Conservation (phyloP, 2,329 filamentous ascomycete species). For the Phyllosticta citriasiana region DNA sequence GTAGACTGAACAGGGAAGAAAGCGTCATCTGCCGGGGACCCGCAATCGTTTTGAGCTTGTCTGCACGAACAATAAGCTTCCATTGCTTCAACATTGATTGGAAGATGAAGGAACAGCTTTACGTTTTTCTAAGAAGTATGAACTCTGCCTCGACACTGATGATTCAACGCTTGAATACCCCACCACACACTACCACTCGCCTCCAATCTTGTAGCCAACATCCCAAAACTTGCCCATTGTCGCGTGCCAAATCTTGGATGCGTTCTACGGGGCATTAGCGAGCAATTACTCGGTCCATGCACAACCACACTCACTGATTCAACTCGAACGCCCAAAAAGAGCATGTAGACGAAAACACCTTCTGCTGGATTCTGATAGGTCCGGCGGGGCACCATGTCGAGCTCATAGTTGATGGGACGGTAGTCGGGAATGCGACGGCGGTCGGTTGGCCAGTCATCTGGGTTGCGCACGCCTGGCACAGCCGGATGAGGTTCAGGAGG, state of each 20-base stretch:
- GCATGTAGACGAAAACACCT: slow-evolving; percentile 37
- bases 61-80: background rate
- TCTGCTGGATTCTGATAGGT: slow-evolving; percentile 37
- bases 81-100: background rate
- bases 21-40: too few relatives aligned
- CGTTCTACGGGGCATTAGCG: slow-evolving; percentile 4
- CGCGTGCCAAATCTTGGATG: slow-evolving; percentile 16
- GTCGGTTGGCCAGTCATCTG: slow-evolving; percentile 37
- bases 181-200: slow-evolving; percentile 35
- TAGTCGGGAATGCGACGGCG: slow-evolving; percentile 40
- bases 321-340: slow-evolving; percentile 40
- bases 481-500: slow-evolving; percentile 22
- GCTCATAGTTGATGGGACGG: slow-evolving; percentile 35
- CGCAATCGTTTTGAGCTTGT: background rate
- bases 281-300: background rate
- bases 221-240: slow-evolving; percentile 39
- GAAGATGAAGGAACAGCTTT: background rate
- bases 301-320: slow-evolving; percentile 29
- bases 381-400: slow-evolving; percentile 34
- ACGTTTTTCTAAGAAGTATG: background rate
- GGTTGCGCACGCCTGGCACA: slow-evolving; percentile 23
- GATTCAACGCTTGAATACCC: background rate
- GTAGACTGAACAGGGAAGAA: background rate
- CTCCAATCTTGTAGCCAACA: slow-evolving; percentile 44
- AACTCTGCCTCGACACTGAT: too few relatives aligned